Conservation (phyloP, 192 early-diverging fungal genomes). For the Linnemannia zychae region DNA sequence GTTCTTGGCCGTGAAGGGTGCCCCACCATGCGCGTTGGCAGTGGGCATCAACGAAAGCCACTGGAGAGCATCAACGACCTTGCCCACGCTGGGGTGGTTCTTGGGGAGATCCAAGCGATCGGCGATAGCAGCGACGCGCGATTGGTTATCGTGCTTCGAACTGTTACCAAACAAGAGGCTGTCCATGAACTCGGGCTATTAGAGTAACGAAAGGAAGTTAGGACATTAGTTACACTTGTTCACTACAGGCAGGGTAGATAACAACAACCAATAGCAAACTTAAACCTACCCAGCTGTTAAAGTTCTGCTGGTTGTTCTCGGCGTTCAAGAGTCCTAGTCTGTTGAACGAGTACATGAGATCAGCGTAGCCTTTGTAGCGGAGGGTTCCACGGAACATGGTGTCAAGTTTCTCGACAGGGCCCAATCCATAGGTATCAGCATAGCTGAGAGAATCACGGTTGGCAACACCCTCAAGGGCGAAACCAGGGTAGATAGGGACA, state of each 20-base stretch:
- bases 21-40: not conserved
- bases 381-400: slow-evolving; percentile 98
- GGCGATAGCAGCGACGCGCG: slow-evolving; percentile 45
- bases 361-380: slow-evolving; percentile 91
- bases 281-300: slow-evolving; percentile 61
- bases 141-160: slow-evolving; percentile 33
- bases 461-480: slow-evolving; percentile 93
- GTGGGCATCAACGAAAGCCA: slow-evolving; percentile 61
- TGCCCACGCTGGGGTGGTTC: slow-evolving; percentile 60
- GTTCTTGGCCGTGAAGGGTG: slow-evolving; percentile 40
- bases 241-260: too few species aligned
- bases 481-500: slow-evolving; percentile 89
- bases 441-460: slow-evolving; percentile 96
- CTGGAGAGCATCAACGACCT: slow-evolving; percentile 69
- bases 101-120: slow-evolving; percentile 57
- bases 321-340: slow-evolving; percentile 83
- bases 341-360: slow-evolving; percentile 86
- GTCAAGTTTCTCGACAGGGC: slow-evolving; percentile 75
- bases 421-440: slow-evolving; percentile 86
- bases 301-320: slow-evolving; percentile 39
- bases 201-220: not conserved
- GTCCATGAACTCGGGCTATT: slow-evolving; percentile 61
- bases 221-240: not conserved
- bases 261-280: not conserved
- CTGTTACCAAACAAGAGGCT: slow-evolving; percentile 49